Base-by-base conservation (phyloP, 192 early-diverging fungal species). In the Rhizophagus clarus region DNA sequence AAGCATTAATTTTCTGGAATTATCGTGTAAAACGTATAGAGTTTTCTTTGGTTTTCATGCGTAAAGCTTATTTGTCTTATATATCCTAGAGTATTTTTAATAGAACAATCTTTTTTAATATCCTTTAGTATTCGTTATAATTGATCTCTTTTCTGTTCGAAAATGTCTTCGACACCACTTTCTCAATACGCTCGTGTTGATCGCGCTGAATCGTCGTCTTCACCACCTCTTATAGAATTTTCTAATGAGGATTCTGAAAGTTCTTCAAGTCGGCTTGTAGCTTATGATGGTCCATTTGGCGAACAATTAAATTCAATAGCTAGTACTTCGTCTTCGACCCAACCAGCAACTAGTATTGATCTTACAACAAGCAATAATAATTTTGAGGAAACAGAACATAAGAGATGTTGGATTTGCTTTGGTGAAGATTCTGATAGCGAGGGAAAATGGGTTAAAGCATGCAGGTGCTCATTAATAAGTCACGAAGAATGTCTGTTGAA, bases 401-500 rank as follows among this genome's bases (percentile, higher is more conserved):
- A 81, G 61, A 80, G 87, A 11, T 94, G 93, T 74, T 94, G 93
- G 88, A 94, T 94, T 82, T 94, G 93, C 60, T 91, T 91, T 78
- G 92, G 92, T n/a, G 92, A 91, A 32, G 88, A 92, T 4, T 79
- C 81, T 47, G 88, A 89, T 47, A 90, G 87, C 61, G 85, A 80
- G 9, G 88, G 88, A 47, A 86, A 88, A 49, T 94, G 93, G 92
- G 85, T 91, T 60, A 88, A 88, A 49, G 92, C 93, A 9, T 94
- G 93, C 60, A 88, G 84, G 68, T 94, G 93, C 70, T 92, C 93
- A 60, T 85, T 94, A 26, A 88, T 93, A n/a, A 90, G 90, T 75
- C 93, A 94, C 76, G 92, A 94, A 77, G 89, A 91, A 81, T 94
- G 93, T 80, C 83, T 94, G 61, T 84, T 94, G 20, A 87, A 91